Percentiles rank a stretch among this genome's conserved stretches.
Conservation (phyloP, 306 rosid species). For the Corylus americana region DNA sequence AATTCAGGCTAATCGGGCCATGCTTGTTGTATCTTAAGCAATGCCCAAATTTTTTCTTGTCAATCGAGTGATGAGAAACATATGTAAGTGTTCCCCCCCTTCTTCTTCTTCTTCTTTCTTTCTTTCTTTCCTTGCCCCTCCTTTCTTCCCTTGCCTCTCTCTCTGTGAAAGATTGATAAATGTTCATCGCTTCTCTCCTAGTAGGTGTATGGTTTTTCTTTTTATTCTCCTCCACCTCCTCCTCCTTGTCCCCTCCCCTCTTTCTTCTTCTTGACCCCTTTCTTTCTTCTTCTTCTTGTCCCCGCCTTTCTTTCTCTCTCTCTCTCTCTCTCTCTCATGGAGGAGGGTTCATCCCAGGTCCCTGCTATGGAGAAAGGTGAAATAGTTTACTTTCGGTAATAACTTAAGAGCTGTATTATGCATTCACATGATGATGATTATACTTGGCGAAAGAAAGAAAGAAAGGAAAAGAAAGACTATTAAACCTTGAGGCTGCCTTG, state of each 20-base stretch:
- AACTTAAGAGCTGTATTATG: not conserved
- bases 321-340: not conserved
- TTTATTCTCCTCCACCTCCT: constrained; percentile 1
- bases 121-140: constrained; percentile 1
- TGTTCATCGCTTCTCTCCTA: constrained; percentile 5
- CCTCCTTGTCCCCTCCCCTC: not conserved
- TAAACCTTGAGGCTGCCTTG: not conserved
- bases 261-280: not conserved
- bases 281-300: not conserved
- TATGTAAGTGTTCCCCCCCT: constrained; percentile 12
- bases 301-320: not conserved
- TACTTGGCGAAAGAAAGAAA: not conserved
- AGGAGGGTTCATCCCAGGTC: not conserved
- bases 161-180: constrained; percentile 18
- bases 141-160: constrained; percentile 16
- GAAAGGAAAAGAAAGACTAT: not conserved
- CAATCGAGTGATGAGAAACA: constrained; percentile 29
- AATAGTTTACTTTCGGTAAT: not conserved
- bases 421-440: not conserved
- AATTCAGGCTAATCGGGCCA: constrained; percentile 47
- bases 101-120: not conserved
- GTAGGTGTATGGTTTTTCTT: not conserved
- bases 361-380: not conserved
- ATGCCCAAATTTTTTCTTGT: constrained; percentile 27
- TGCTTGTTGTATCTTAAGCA: constrained; percentile 54